Percentiles rank a stretch among this genome's conserved stretches.
phyloP scores from a whole-genome alignment of 1,284 basidiomycete species.

The Cutaneotrichosporon sp. region DNA sequence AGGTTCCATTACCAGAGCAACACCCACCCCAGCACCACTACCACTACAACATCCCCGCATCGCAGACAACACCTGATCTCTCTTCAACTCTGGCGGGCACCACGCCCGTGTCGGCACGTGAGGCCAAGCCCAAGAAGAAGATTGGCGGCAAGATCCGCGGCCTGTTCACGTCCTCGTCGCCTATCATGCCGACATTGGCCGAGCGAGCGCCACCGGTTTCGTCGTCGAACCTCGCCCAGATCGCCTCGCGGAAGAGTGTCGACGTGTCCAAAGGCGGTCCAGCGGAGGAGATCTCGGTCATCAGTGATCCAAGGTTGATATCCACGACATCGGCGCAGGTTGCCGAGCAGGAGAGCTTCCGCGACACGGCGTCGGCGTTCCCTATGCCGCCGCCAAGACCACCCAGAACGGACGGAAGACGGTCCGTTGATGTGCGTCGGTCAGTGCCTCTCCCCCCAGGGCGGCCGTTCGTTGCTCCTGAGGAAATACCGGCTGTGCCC shows the following conservation, averaged over 20 bases:
- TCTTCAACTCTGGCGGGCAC: neutral
- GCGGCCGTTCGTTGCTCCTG: too few species aligned
- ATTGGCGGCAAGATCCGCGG: conserved; percentile 36
- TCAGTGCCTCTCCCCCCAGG: neutral
- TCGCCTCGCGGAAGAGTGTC: conserved; percentile 1
- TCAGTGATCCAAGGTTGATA: neutral
- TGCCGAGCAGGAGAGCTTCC: neutral
- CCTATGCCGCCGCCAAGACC: neutral
- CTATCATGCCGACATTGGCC: conserved; percentile 17
- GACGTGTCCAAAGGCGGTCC: neutral
- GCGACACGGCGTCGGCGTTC: neutral
- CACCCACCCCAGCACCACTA: neutral
- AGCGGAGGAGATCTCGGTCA: neutral
- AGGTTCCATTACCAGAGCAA: neutral
- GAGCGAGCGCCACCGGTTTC: conserved; percentile 19
- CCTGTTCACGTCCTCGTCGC: conserved; percentile 30
- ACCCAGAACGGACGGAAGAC: neutral
- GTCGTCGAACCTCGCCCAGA: conserved; percentile 6
- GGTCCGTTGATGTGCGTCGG: neutral
- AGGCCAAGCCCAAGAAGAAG: conserved; percentile 30
- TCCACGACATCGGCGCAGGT: neutral
- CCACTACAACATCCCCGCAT: neutral
- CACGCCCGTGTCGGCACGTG: neutral
- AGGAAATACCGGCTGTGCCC: neutral
- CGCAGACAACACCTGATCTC: neutral